These are phyloP conservation scores for Pugionium dolabratum DNA, from an alignment of 345 rosid species.

Conservation along the genomic window DNA sequence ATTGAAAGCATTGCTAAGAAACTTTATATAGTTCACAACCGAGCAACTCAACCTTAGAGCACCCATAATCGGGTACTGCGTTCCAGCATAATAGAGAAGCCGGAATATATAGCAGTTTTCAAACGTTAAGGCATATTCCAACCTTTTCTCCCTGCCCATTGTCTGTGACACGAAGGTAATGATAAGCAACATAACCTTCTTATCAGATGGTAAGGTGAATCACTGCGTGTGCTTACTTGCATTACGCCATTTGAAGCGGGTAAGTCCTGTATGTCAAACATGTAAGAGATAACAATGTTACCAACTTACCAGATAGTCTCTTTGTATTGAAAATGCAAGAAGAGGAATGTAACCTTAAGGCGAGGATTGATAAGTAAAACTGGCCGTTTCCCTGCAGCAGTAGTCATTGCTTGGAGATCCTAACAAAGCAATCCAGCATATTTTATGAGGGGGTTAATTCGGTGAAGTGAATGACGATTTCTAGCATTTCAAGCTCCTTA, in stretches of 20 bases:
- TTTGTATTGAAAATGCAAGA: neutral
- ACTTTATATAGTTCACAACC: neutral
- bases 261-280: constrained; percentile 54
- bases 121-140: constrained; percentile 86
- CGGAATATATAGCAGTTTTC: constrained; percentile 80
- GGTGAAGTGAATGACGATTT: neutral
- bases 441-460: neutral
- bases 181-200: constrained; percentile 17
- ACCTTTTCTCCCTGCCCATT: constrained; percentile 87
- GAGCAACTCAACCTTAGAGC: constrained; percentile 67
- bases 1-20: neutral
- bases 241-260: constrained; percentile 90
- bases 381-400: constrained; percentile 83
- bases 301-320: constrained; percentile 1
- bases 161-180: constrained; percentile 48
- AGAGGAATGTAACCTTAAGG: constrained; percentile 58
- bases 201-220: constrained; percentile 16
- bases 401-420: constrained; percentile 94
- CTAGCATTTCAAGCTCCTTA: constrained; percentile 42
- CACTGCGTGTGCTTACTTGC: constrained; percentile 68
- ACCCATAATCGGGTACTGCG: constrained; percentile 96
- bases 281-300: constrained; percentile 16
- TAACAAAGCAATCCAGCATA: constrained; percentile 33
- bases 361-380: constrained; percentile 85
- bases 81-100: constrained; percentile 89